Evolutionary conservation across 2,329 filamentous ascomycete genomes (phyloP), one percentile per base, ranked within the genome.

Genomic region (Plectosphaerella cucumerina): DNA sequence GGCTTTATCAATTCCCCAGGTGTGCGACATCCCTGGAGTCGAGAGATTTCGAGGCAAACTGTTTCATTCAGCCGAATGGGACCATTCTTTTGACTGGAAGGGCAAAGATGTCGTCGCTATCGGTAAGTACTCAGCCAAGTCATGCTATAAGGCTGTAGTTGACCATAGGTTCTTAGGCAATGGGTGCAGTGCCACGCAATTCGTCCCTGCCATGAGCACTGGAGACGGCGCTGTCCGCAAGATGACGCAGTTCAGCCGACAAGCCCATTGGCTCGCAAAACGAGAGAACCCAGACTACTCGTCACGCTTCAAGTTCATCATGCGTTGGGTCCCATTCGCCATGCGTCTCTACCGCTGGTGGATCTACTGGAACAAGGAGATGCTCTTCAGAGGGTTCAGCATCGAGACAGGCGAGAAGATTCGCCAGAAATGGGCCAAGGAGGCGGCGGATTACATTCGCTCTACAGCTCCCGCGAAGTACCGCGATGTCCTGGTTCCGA

Each of bases 201-300:
- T 71, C 10, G 58, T 71, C 0, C 67, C 69, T 5, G 6, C 15
- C 8, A n/a, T 39, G 12, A 39, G 51, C 3, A n/a, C 14, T 6
- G 15, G 67, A 5, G 72, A 66, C 10, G 66, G 62, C 18, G 67
- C 65, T 20, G 61, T 76, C 20, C 72, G 68, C 0, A 75, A 80
- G 46, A 78, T 80, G 54, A 69, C 64, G n/a, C n/a, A n/a, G n/a
- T n/a, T n/a, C n/a, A n/a, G n/a, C n/a, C 70, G 74, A 8, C 75
- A 78, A 60, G 64, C 76, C 5, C 77, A 80, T 52, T 80, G 72
- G 63, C 63, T 80, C 1, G 63, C 69, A 2, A 70, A 74, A 44
- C 66, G 74, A 75, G 47, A 70, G 67, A 39, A 39, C 14, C 35
- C 35, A 0, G 52, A 61, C 43, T 77, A 76, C 53, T 64, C 67